Evolutionary conservation across 1,284 basidiomycete genomes (phyloP).

Genomic region (Macrocystidia cucumis): DNA sequence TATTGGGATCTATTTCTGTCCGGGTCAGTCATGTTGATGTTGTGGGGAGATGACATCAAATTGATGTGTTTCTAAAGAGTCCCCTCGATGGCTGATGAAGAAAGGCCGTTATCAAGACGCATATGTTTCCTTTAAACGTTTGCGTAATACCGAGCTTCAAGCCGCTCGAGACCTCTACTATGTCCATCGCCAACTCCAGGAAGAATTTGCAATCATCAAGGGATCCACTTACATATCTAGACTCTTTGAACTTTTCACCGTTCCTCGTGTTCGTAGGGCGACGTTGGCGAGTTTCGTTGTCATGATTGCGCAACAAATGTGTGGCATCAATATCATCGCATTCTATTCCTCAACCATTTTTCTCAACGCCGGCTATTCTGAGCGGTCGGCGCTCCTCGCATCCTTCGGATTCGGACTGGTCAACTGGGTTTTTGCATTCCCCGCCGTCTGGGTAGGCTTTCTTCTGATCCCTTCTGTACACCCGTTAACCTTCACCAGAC

Average conservation of each 20-base stretch:
- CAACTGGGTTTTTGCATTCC: conserved; percentile 59
- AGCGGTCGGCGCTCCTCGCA: conserved; percentile 45
- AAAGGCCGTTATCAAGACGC: conserved; percentile 53
- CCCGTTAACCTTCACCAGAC: conserved; percentile 16
- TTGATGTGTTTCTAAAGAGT: conserved; percentile 34
- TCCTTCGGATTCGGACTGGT: conserved; percentile 72
- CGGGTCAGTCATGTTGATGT: conserved; percentile 20
- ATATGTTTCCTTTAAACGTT: conserved; percentile 44
- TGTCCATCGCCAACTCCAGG: conserved; percentile 49
- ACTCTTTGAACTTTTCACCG: conserved; percentile 55
- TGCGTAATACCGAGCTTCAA: conserved; percentile 60
- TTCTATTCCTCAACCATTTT: conserved; percentile 72
- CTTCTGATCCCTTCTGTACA: background rate
- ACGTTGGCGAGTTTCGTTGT: conserved; percentile 59
- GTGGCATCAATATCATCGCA: conserved; percentile 48
- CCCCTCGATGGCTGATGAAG: conserved; percentile 67
- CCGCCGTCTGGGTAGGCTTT: conserved; percentile 42
- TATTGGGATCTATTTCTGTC: conserved; percentile 45
- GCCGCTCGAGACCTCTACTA: conserved; percentile 54
- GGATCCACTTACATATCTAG: conserved; percentile 39
- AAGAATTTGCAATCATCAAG: conserved; percentile 43
- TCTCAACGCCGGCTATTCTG: conserved; percentile 41
- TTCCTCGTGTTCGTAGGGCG: conserved; percentile 63
- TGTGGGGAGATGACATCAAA: background rate
- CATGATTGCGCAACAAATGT: conserved; percentile 63